Percentiles rank a stretch among this genome's conserved stretches.
phyloP scores from a whole-genome alignment of 2,329 filamentous ascomycete species.

The Sclerotiophoma versabilis region DNA sequence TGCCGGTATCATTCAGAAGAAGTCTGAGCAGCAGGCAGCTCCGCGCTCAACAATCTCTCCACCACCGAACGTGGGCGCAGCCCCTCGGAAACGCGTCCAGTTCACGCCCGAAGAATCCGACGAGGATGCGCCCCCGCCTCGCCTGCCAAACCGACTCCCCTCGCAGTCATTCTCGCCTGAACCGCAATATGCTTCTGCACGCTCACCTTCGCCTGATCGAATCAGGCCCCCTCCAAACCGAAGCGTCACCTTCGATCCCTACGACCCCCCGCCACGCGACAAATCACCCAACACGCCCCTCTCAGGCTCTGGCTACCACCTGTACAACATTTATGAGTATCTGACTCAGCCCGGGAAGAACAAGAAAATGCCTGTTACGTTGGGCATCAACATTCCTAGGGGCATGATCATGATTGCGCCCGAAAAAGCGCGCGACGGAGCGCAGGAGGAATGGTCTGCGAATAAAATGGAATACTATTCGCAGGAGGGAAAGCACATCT shows the following conservation, averaged over 20 bases:
- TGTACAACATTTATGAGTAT: slow-evolving; percentile 98
- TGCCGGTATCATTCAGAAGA: slow-evolving; percentile 60
- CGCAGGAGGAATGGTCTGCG: slow-evolving; percentile 89
- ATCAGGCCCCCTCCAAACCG: slow-evolving; percentile 49
- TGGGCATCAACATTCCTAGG: slow-evolving; percentile 90
- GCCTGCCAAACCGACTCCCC: slow-evolving; percentile 67
- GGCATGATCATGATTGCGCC: slow-evolving; percentile 91
- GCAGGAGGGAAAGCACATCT: slow-evolving; percentile 97
- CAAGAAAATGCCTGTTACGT: slow-evolving; percentile 97
- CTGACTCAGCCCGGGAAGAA: slow-evolving; percentile 95
- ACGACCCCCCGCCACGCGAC: slow-evolving; percentile 50
- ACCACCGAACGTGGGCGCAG: slow-evolving; percentile 59
- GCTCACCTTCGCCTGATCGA: slow-evolving; percentile 48
- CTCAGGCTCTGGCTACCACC: slow-evolving; percentile 82
- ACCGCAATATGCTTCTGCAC: slow-evolving; percentile 50
- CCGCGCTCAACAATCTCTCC: slow-evolving; percentile 52
- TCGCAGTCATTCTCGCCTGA: slow-evolving; percentile 63
- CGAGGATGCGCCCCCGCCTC: slow-evolving; percentile 64
- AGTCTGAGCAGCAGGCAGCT: slow-evolving; percentile 50
- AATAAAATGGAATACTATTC: slow-evolving; percentile 98
- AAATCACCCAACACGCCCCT: slow-evolving; percentile 46
- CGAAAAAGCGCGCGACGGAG: slow-evolving; percentile 81
- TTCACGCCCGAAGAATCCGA: slow-evolving; percentile 74
- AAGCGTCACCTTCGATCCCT: slow-evolving; percentile 49
- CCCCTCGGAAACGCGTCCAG: slow-evolving; percentile 58